A percentile compares a stretch with the other conserved stretches of the same genome.
Evolutionary conservation across 75 land plant species (phyloP).

Genomic region (Pinus albicaulis): DNA sequence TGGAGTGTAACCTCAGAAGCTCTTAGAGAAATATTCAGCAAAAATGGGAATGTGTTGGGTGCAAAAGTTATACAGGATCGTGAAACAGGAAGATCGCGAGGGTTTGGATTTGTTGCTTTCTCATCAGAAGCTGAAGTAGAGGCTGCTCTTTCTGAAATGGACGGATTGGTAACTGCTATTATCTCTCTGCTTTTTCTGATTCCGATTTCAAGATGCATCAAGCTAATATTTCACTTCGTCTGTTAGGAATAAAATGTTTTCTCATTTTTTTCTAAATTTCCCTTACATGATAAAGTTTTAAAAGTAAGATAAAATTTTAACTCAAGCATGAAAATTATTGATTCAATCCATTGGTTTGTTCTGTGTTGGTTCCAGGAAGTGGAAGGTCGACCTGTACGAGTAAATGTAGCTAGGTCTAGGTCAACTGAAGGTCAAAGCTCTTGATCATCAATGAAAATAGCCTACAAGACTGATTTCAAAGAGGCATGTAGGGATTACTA

Average conservation of each 20-base stretch:
- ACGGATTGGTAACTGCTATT: slow-evolving; percentile 61
- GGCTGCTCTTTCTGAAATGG: slow-evolving; percentile 59
- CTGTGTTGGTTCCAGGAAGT: slow-evolving; percentile 40
- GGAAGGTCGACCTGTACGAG: slow-evolving; percentile 58
- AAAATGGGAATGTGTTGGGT: slow-evolving; percentile 65
- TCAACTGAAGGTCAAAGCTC: slow-evolving; percentile 6
- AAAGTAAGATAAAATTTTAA: no score
- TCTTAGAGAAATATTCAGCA: slow-evolving; percentile 53
- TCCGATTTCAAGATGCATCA: no score
- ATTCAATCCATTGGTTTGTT: not conserved
- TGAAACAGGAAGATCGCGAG: slow-evolving; percentile 72
- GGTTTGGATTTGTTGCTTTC: slow-evolving; percentile 86
- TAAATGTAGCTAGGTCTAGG: slow-evolving; percentile 41
- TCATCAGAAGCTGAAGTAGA: slow-evolving; percentile 49
- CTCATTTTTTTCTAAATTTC: no score
- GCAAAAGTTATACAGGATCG: slow-evolving; percentile 75
- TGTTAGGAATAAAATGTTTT: no score
- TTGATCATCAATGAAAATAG: not conserved
- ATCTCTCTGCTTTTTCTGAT: no score
- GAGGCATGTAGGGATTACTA: not conserved
- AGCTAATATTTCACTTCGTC: no score
- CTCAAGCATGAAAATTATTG: not conserved
- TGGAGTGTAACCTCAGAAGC: slow-evolving; percentile 66
- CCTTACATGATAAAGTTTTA: no score
- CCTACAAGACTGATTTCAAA: not conserved